Base-by-base conservation (phyloP, 768 basidiomycete genomes). In the Boletus barrowsii region DNA sequence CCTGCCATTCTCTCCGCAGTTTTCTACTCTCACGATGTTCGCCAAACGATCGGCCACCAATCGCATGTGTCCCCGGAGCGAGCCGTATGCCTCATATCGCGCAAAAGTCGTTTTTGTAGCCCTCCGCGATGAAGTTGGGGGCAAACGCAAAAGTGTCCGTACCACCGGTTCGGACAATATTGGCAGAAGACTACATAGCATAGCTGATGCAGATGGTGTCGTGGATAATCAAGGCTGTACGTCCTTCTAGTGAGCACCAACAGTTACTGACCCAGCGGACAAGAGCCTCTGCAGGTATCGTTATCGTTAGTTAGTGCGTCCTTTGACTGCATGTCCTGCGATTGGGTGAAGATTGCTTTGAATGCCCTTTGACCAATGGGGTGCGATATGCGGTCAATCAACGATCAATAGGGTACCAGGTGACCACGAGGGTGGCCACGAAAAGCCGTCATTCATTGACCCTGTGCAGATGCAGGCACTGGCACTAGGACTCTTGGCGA, bases 371-470 rank as follows among this genome's bases (percentile, higher is more conserved):
- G 6, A 5, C 14, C 17, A 9, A 17, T 35, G 35, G 24, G 32
- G 32, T 13, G 39, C 17, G 6, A 17, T 18, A 43, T 53, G 49
- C 47, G 55, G 49, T 58, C 58, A 48, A 61, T 61, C 48, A 50
- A 22, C 47, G 62, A 56, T 55, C 51, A 52, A 52, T 42, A 47
- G 10, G 13, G 29, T 39, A 36, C 51, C 49, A 24, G n/a, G 13
- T 41, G 40, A 51, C 64, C 63, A 65, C 54, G 53, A 56, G 49
- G 52, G 42, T 18, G 43, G 43, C 53, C 48, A 46, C 53, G 15
- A 50, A 51, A 46, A n/a, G 56, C 49, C 61, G 35, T 49, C 4
- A 43, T 52, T 48, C 4, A 43, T 52, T 48, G 40, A 33, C 32
- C 47, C 13, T 45, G 30, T 24, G 6, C 40, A 35, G 36, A 37